Percentiles rank a stretch among this genome's conserved stretches.
Evolutionary conservation across 805 yeast species (phyloP).

Genomic region (Candida insectorum): DNA sequence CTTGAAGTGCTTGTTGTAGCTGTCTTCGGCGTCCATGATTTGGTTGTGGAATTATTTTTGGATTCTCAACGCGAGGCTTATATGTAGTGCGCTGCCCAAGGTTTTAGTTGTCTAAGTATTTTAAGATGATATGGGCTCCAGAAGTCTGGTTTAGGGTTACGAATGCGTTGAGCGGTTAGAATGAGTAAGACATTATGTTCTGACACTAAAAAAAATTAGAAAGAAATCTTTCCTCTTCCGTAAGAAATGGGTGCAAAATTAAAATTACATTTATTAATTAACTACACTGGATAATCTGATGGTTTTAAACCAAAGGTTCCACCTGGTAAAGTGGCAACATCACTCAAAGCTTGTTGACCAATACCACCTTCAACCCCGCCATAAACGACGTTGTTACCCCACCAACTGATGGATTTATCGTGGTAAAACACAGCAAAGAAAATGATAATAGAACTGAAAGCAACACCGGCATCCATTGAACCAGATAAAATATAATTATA

Average conservation of each 20-base stretch:
- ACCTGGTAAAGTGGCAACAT: conserved; percentile 19
- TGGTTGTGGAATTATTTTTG: no score
- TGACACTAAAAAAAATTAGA: no score
- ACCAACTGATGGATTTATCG: conserved; percentile 25
- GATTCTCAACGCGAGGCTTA: neutral
- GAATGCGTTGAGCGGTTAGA: neutral
- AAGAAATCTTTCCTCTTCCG: no score
- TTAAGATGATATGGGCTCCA: neutral
- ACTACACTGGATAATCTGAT: conserved; percentile 13
- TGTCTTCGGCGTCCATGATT: conserved; percentile 6
- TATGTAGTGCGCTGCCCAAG: neutral
- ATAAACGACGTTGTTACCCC: conserved; percentile 25
- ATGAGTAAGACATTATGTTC: no score
- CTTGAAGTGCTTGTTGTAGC: conserved; percentile 11
- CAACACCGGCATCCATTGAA: conserved; percentile 31
- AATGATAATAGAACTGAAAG: conserved; percentile 30
- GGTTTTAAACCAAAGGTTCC: conserved; percentile 33
- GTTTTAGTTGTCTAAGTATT: neutral
- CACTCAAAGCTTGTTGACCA: conserved; percentile 9
- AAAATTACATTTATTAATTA: no score
- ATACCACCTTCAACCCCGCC: conserved; percentile 37
- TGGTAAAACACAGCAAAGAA: conserved; percentile 37
- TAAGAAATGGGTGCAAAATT: no score
- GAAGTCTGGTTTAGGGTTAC: no score
- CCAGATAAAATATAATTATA: conserved; percentile 31